Evolutionary conservation across 2,329 filamentous ascomycete genomes (phyloP).

Genomic region (Aspergillus thermomutatus): DNA sequence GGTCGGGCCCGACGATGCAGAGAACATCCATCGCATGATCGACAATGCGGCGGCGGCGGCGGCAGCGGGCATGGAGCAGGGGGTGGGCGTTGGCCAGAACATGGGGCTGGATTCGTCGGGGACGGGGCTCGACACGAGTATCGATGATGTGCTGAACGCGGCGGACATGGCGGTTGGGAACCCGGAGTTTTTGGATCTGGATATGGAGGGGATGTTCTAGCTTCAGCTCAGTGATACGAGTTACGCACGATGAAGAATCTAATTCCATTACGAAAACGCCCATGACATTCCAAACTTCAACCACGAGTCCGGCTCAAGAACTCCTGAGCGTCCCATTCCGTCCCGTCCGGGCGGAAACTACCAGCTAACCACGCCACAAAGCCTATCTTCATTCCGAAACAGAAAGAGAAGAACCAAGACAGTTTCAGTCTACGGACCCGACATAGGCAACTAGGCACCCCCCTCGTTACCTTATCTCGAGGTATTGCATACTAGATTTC

Average conservation of each 20-base stretch:
- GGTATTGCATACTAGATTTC: too few species aligned
- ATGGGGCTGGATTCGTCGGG: slow-evolving; percentile 20
- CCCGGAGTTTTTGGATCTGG: slow-evolving; percentile 43
- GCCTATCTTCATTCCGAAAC: too few species aligned
- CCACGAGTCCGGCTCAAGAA: too few species aligned
- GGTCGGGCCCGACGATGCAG: slow-evolving; percentile 21
- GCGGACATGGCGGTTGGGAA: slow-evolving; percentile 43
- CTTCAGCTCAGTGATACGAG: neutral
- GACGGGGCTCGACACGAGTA: slow-evolving; percentile 34
- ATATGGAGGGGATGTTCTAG: slow-evolving; percentile 46
- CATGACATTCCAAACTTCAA: too few species aligned
- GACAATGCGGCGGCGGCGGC: slow-evolving; percentile 36
- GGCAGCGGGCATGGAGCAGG: slow-evolving; percentile 30
- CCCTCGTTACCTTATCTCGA: too few species aligned
- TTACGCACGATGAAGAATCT: neutral
- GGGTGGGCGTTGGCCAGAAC: too few species aligned
- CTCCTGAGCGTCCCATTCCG: too few species aligned
- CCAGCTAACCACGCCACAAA: too few species aligned
- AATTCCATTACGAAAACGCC: neutral
- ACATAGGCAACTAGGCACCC: too few species aligned
- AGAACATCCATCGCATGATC: slow-evolving; percentile 39
- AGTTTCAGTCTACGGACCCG: too few species aligned
- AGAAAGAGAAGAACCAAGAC: too few species aligned
- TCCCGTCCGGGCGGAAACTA: too few species aligned
- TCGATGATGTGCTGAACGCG: slow-evolving; percentile 44